Percentiles rank a stretch among this genome's conserved stretches.
These are phyloP conservation scores for Rhizopogon vulgaris DNA, from an alignment of 768 basidiomycete species.

Conservation along the genomic window DNA sequence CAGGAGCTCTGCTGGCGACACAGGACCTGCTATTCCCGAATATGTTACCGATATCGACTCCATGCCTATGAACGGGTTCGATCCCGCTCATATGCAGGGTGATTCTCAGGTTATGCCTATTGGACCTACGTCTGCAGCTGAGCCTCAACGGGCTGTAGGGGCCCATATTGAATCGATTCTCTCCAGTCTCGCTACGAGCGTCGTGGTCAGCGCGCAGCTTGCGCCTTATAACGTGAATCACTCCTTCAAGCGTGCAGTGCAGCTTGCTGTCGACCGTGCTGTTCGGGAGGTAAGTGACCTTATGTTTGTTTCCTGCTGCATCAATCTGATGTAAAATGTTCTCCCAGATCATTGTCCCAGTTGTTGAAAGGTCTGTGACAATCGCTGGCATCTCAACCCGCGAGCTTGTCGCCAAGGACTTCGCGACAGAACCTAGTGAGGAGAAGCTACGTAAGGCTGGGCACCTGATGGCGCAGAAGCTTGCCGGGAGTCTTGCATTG, in stretches of 20 bases:
- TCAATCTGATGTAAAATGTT: background rate
- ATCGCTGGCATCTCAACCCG: constrained; percentile 97
- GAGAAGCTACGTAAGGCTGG: constrained; percentile 87
- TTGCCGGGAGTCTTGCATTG: constrained; percentile 91
- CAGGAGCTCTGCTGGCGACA: constrained; percentile 56
- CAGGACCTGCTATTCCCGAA: constrained; percentile 65
- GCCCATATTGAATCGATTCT: constrained; percentile 82
- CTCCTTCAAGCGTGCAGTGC: constrained; percentile 84
- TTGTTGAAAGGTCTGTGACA: constrained; percentile 96
- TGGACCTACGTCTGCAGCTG: constrained; percentile 53
- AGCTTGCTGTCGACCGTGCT: constrained; percentile 86
- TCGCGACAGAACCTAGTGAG: constrained; percentile 87
- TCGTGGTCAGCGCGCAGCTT: constrained; percentile 75
- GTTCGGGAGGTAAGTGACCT: constrained; percentile 72
- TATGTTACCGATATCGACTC: constrained; percentile 78
- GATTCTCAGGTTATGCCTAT: constrained; percentile 62
- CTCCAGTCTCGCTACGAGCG: constrained; percentile 57
- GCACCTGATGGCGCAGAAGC: constrained; percentile 93
- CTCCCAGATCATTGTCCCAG: constrained; percentile 84
- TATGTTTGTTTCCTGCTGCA: background rate
- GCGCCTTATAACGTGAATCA: constrained; percentile 71
- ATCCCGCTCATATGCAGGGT: constrained; percentile 38
- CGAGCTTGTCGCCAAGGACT: constrained; percentile 94
- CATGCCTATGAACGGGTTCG: constrained; percentile 69
- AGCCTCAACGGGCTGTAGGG: constrained; percentile 61